A percentile compares a stretch with the other conserved stretches of the same genome.
Conservation (phyloP, 768 basidiomycete species). For the Leccinum arenicola region DNA sequence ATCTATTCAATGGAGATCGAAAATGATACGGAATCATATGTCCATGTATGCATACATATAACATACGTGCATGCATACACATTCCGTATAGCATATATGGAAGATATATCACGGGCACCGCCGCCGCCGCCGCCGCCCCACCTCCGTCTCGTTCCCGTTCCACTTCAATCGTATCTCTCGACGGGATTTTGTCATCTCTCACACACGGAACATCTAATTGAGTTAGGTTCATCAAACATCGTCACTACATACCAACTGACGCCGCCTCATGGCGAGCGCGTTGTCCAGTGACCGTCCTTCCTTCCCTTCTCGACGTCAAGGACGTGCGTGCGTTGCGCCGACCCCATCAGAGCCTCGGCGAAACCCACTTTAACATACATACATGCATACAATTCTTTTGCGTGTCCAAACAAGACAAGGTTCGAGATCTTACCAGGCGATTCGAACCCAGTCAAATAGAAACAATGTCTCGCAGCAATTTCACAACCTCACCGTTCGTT, state of each 20-base stretch:
- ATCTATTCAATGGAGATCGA: neutral
- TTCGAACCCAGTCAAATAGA: slow-evolving; percentile 4
- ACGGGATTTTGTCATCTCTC: neutral
- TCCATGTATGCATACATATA: neutral
- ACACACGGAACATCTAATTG: neutral
- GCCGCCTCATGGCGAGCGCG: slow-evolving; percentile 26
- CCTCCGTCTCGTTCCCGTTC: neutral
- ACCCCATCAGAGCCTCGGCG: slow-evolving; percentile 25
- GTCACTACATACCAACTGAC: neutral
- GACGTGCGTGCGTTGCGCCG: slow-evolving; percentile 1
- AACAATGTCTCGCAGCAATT: neutral
- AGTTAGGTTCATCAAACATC: slow-evolving; percentile 21
- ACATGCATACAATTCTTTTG: neutral
- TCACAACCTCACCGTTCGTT: slow-evolving; percentile 12
- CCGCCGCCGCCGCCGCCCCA: neutral
- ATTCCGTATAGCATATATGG: neutral
- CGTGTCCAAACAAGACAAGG: slow-evolving; percentile 1
- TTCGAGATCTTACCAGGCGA: slow-evolving; percentile 22
- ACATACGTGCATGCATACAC: neutral
- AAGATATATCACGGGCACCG: neutral
- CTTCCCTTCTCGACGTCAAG: neutral
- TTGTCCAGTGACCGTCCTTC: slow-evolving; percentile 11
- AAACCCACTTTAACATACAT: slow-evolving; percentile 19
- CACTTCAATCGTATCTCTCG: neutral
- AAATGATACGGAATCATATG: neutral